A percentile compares a stretch with the other conserved stretches of the same genome.
Evolutionary conservation across 176 grass and related monocot genomes (phyloP).

Genomic region (Avena atlantica): DNA sequence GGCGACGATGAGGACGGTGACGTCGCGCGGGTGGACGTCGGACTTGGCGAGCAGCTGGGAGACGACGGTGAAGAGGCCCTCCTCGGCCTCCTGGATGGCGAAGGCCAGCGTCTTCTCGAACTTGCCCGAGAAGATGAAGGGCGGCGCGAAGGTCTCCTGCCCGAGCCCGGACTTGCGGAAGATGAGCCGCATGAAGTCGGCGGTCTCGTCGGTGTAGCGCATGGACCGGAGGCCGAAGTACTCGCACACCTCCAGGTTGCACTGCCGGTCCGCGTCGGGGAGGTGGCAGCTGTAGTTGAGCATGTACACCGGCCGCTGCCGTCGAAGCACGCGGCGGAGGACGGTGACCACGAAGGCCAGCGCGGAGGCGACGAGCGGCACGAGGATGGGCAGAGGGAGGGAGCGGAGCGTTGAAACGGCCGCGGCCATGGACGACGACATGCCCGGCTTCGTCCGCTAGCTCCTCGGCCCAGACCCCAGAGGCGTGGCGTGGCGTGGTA

Average conservation of each 20-base stretch:
- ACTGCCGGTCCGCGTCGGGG: conserved; percentile 54
- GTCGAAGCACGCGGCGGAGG: conserved; percentile 27
- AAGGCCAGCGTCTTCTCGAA: conserved; percentile 51
- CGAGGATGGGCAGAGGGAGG: conserved; percentile 37
- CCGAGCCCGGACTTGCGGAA: conserved; percentile 84
- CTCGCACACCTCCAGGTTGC: conserved; percentile 75
- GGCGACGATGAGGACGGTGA: conserved; percentile 63
- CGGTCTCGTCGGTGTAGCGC: conserved; percentile 50
- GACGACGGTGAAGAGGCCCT: conserved; percentile 69
- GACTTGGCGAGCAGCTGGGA: conserved; percentile 64
- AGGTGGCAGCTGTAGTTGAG: conserved; percentile 84
- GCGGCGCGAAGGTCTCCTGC: conserved; percentile 79
- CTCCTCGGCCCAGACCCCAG: not conserved
- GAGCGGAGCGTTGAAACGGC: conserved; percentile 14
- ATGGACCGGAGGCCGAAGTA: conserved; percentile 62
- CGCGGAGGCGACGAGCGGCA: conserved; percentile 27
- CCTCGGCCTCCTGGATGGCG: conserved; percentile 72
- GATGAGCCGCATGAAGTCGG: conserved; percentile 77
- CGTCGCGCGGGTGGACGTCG: conserved; percentile 42
- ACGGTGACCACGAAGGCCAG: conserved; percentile 35
- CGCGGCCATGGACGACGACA: conserved; percentile 11
- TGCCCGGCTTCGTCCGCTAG: not conserved
- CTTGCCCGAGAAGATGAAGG: conserved; percentile 58
- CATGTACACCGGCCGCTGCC: conserved; percentile 61
- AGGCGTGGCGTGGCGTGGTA: not conserved